Base-by-base conservation (phyloP, 768 basidiomycete species). In the Sarcomyxa edulis region DNA sequence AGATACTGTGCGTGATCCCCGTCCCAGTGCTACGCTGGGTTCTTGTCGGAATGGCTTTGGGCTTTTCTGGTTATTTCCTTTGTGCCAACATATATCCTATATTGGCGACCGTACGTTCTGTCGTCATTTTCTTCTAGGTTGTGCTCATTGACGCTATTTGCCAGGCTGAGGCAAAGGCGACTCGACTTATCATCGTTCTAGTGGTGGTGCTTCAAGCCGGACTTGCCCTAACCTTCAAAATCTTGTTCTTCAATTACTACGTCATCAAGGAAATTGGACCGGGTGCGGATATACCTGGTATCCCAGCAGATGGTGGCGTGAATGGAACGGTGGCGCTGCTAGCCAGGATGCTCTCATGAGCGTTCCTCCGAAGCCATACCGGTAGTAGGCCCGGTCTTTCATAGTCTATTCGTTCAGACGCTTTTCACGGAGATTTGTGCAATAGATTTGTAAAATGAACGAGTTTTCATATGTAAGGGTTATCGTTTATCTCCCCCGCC, bases 1-100 rank as follows among this genome's bases (percentile, higher is more conserved):
- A 90, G 87, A 62, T 94, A 7, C 64, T 96, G 8, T 94, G 89
- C 52, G 82, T 96, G 10, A 84, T 90, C 32, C 91, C 93, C 0
- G 71, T 92, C 4, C 75, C 85, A 2, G 69, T 92, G 19, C 58
- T 94, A 6, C 81, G 94, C 7, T 94, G 91, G 89, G 69, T 71
- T 2, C 70, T 96, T 20, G 81, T 86, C 14, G 75, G 75, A 9
- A 32, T 80, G 31, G 93, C 79, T 0, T 88, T 87, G 48, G 67
- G 65, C 1, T 62, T 91, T 14, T 97, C 95, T 6, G 91, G 92
- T 2, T 91, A 78, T 66, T 98, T 93, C 71, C 71, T 99, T 20
- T 68, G 72, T 10, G 69, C 71, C 16, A 91, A 93, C 51, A 76
- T 96, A 32, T 98, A 96, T 49, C 95, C 95, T 3, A 75, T 96